Evolutionary conservation across 2,329 filamentous ascomycete genomes (phyloP).

Genomic region (Sphaerulina vaccinii): DNA sequence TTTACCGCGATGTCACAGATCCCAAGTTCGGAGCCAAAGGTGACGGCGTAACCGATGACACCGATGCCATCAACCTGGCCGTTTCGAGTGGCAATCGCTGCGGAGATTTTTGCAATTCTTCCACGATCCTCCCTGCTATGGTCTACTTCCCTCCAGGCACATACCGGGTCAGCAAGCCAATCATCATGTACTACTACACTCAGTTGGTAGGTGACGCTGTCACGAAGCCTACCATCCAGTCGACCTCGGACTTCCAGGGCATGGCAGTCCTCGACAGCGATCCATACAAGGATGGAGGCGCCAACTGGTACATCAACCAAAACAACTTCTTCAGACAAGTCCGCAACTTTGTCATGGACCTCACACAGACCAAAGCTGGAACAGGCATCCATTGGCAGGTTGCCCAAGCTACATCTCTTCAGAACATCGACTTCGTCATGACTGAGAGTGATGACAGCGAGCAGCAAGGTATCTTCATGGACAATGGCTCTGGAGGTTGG

Average conservation of each 20-base stretch:
- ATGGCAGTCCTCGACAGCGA: slow-evolving; percentile 89
- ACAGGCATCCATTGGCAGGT: slow-evolving; percentile 55
- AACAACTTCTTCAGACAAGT: slow-evolving; percentile 58
- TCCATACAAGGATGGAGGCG: slow-evolving; percentile 65
- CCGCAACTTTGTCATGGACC: slow-evolving; percentile 55
- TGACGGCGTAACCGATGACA: slow-evolving; percentile 75
- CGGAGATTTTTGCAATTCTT: slow-evolving; percentile 76
- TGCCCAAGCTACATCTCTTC: slow-evolving; percentile 58
- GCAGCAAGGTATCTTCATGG: slow-evolving; percentile 47
- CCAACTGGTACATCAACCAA: slow-evolving; percentile 54
- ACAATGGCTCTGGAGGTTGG: slow-evolving; percentile 43
- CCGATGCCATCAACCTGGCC: slow-evolving; percentile 80
- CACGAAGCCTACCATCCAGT: slow-evolving; percentile 64
- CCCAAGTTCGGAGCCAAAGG: slow-evolving; percentile 47
- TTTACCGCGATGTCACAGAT: slow-evolving; percentile 51
- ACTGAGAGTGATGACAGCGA: slow-evolving; percentile 41
- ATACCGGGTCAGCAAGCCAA: slow-evolving; percentile 75
- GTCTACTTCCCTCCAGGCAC: slow-evolving; percentile 90
- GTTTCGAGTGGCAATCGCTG: slow-evolving; percentile 89
- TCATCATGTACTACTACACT: slow-evolving; percentile 88
- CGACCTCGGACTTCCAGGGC: slow-evolving; percentile 62
- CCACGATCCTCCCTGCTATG: slow-evolving; percentile 77
- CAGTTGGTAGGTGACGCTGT: slow-evolving; percentile 81
- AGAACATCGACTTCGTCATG: slow-evolving; percentile 63
- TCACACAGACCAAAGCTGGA: slow-evolving; percentile 39